Evolutionary conservation across 2,329 filamentous ascomycete species (phyloP).

Genomic region (Neofusicoccum sp.): DNA sequence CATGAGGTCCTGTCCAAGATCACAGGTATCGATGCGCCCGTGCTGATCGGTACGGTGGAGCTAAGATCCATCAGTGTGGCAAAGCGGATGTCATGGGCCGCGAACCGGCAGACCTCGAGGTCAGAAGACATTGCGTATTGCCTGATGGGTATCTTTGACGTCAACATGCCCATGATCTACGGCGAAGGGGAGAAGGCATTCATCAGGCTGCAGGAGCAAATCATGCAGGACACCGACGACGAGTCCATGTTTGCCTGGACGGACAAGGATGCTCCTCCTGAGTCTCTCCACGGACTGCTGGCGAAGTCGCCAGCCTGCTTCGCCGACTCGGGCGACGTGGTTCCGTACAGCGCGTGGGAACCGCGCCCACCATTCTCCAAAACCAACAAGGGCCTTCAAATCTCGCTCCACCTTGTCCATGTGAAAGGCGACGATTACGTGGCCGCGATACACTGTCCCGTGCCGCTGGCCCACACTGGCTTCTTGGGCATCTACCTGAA

Average conservation of each 20-base stretch:
- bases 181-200: conserved; percentile 20
- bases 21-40: background rate
- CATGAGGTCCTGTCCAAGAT: background rate
- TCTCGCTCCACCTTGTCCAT: background rate
- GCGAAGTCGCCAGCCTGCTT: background rate
- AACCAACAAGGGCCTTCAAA: background rate
- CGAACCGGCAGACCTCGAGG: background rate
- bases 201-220: conserved; percentile 19
- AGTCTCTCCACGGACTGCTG: background rate
- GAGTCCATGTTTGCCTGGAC: conserved; percentile 16
- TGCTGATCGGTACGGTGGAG: background rate
- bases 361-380: background rate
- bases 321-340: background rate
- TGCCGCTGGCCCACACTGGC: background rate
- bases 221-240: conserved; percentile 14
- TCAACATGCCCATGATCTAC: conserved; percentile 18
- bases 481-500: background rate
- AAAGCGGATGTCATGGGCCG: conserved; percentile 11
- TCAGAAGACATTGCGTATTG: conserved; percentile 15
- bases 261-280: background rate
- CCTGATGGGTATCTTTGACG: conserved; percentile 14
- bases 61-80: background rate
- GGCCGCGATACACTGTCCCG: background rate
- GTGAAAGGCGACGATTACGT: background rate
- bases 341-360: background rate